These are phyloP conservation scores for Aspergillus fijiensis DNA, from an alignment of 2,329 filamentous ascomycete species.

Conservation along the genomic window DNA sequence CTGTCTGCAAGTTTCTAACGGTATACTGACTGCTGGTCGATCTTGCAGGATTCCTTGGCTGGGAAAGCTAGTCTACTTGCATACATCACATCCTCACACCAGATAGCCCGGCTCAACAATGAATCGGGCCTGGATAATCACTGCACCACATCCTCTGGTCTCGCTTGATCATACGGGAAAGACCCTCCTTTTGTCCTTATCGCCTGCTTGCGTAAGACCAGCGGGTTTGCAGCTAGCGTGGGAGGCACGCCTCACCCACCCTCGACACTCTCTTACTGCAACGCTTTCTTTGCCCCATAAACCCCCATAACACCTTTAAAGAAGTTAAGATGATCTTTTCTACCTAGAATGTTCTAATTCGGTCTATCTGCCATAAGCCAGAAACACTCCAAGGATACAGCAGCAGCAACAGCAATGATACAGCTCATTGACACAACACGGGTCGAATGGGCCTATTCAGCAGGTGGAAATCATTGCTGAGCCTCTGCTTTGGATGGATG, in stretches of 20 bases:
- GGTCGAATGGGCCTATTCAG: neutral
- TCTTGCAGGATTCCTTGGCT: neutral
- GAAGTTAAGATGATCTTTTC: too few species aligned
- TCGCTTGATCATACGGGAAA: neutral
- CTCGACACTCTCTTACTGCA: too few species aligned
- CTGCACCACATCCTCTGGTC: neutral
- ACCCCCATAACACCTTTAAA: too few species aligned
- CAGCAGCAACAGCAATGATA: neutral
- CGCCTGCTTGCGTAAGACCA: neutral
- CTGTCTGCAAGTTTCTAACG: neutral
- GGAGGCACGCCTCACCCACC: too few species aligned
- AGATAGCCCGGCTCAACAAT: neutral
- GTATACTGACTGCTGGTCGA: neutral
- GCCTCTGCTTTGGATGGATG: constrained; percentile 14
- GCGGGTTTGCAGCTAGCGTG: too few species aligned
- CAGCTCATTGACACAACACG: neutral
- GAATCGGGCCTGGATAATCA: neutral
- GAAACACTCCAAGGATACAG: neutral
- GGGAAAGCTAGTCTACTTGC: neutral
- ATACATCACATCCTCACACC: neutral
- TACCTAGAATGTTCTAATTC: neutral
- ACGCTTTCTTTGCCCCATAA: too few species aligned
- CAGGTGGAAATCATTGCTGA: constrained; percentile 8
- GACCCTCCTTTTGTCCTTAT: neutral
- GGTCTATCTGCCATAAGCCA: neutral